Base-by-base conservation (phyloP, 257 asterid species). In the Fraxinus quadrangulata region DNA sequence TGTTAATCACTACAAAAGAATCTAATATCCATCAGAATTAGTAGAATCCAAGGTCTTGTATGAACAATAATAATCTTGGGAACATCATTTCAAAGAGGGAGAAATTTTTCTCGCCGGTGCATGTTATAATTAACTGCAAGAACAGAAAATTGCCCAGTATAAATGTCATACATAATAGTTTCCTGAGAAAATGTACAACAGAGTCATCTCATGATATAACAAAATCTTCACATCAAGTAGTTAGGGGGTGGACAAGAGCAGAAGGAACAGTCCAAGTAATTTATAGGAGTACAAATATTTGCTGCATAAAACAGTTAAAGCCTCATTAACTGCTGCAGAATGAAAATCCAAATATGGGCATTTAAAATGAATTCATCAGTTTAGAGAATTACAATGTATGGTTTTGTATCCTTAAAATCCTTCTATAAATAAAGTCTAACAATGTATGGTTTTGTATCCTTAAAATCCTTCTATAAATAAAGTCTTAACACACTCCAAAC, bases 161-260 rank as follows among this genome's bases (percentile, higher is more conserved):
- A 26, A 10, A 63, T 24, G 69, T 24, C 7, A 3, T 51, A 2
- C 10, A 1, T 9, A 36, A 23, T 23, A 11, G 10, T 24, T 63
- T 10, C 17, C 69, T 2, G 7, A 63, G 14, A 72, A 71, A 67
- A 70, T 70, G 66, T 66, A 54, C 23, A 80, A 65, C 40, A 76
- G 54, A 71, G 74, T 45, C 11, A 39, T 14, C 47, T 49, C 72
- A 65, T 49, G 49, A 10, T 17, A 54, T 40, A 4, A n/a, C 9
- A n/a, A 63, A 63, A 16, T 10, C 31, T 37, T 68, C 71, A 61
- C 61, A 67, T 69, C 98, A 65, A 42, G 75, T 63, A 75, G 24
- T 66, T 21, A 51, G 70, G 70, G 74, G 49, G 63, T 23, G 66
- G n/a, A 54, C 74, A 72, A 65, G 21, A 31, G 73, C 54, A 77